Conservation (phyloP, 2,329 filamentous ascomycete genomes). For the Paracamarosporium sp. region DNA sequence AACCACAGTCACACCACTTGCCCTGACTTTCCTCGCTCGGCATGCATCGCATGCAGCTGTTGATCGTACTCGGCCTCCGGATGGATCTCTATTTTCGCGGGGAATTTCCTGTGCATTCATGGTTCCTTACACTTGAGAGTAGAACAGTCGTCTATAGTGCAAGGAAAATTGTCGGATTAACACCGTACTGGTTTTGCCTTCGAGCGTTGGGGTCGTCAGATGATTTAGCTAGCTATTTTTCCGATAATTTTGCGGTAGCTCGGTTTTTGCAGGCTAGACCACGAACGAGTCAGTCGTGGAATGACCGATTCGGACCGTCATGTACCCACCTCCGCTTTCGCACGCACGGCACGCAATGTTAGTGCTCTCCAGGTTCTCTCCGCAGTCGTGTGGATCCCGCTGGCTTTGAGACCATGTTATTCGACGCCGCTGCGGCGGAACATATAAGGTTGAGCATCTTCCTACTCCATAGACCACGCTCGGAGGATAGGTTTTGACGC, state of each 20-base stretch:
- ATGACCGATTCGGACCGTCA: background rate
- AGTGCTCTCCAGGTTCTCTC: conserved; percentile 3
- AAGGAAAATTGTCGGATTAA: background rate
- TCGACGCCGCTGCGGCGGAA: background rate
- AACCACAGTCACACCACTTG: conserved; percentile 2
- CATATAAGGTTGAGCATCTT: background rate
- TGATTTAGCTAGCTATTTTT: background rate
- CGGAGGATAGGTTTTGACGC: background rate
- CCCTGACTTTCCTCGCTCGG: conserved; percentile 28
- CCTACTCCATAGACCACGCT: background rate
- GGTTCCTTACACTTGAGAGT: background rate
- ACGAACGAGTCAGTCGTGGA: background rate
- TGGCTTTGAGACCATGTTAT: background rate
- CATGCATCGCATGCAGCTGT: conserved; percentile 29
- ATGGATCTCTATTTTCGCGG: conserved; percentile 5
- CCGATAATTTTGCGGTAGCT: background rate
- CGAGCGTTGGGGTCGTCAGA: background rate
- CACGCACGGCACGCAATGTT: background rate
- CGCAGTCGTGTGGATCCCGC: background rate
- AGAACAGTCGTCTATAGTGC: background rate
- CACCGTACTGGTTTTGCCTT: background rate
- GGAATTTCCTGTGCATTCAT: conserved; percentile 1
- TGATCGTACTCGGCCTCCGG: conserved; percentile 13
- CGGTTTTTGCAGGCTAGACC: background rate
- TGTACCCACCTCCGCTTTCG: background rate